Conservation (phyloP, 148 eudicot genomes). For the Heliamphora exappendiculata region DNA sequence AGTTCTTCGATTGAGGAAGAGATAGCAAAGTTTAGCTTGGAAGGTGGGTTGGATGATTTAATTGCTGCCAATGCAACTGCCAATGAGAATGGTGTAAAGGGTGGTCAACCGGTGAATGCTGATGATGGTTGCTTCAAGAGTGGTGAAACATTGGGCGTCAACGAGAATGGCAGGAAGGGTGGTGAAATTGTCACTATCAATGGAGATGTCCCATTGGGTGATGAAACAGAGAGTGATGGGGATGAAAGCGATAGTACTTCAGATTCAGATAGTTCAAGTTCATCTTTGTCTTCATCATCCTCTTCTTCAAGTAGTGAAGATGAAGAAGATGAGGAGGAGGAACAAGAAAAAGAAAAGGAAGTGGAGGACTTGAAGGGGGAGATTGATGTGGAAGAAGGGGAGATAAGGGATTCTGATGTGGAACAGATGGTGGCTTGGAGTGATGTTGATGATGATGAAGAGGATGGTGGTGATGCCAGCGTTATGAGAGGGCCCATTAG, state of each 20-base stretch:
- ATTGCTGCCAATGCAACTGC: not conserved
- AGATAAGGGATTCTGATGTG: conserved; percentile 51
- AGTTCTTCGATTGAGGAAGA: too few relatives aligned
- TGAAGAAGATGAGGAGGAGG: conserved; percentile 15
- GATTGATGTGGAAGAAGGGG: conserved; percentile 66
- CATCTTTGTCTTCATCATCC: conserved; percentile 21
- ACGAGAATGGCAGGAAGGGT: conserved; percentile 1
- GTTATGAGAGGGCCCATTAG: conserved; percentile 44
- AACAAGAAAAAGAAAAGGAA: conserved; percentile 3
- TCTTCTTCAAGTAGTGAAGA: conserved; percentile 48
- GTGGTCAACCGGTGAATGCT: not conserved
- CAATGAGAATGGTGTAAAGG: not conserved
- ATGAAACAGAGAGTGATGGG: conserved; percentile 15
- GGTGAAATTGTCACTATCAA: conserved; percentile 1
- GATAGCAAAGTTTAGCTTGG: too few relatives aligned
- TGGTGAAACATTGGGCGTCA: not conserved
- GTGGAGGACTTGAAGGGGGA: conserved; percentile 11
- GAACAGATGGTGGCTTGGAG: conserved; percentile 51
- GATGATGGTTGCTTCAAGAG: not conserved
- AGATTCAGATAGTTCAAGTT: conserved; percentile 32
- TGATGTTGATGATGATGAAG: conserved; percentile 35
- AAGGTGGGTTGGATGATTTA: conserved; percentile 13
- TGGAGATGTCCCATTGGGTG: not conserved
- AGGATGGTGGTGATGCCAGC: conserved; percentile 15
- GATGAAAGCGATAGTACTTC: conserved; percentile 24